phyloP scores from a whole-genome alignment of 2,329 filamentous ascomycete genomes.

The Colletotrichum gloeosporioides region DNA sequence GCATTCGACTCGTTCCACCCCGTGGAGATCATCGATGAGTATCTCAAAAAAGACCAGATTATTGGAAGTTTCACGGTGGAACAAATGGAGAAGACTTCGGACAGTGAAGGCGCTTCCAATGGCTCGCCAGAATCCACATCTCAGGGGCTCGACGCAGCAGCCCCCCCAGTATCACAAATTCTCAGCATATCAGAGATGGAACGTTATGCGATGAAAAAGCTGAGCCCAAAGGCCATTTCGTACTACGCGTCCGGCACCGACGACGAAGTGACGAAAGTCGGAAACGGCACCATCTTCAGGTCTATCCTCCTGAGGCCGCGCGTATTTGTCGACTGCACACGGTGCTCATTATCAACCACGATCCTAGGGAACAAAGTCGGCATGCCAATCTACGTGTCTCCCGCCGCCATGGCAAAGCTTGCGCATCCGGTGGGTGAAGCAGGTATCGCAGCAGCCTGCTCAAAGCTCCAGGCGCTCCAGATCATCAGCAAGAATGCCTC shows the following conservation, averaged over 20 bases:
- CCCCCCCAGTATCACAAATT: slow-evolving; percentile 65
- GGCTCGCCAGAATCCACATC: slow-evolving; percentile 42
- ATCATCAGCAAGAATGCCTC: slow-evolving; percentile 84
- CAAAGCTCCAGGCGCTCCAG: slow-evolving; percentile 74
- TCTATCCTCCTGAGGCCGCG: slow-evolving; percentile 80
- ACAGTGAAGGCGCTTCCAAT: neutral
- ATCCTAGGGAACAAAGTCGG: slow-evolving; percentile 71
- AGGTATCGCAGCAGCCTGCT: slow-evolving; percentile 76
- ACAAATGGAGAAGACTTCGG: neutral
- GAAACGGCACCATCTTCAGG: slow-evolving; percentile 77
- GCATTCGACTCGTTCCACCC: slow-evolving; percentile 89
- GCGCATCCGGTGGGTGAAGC: slow-evolving; percentile 78
- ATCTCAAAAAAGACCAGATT: slow-evolving; percentile 70
- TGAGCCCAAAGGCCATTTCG: slow-evolving; percentile 81
- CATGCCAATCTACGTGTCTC: slow-evolving; percentile 77
- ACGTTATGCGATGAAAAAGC: slow-evolving; percentile 71
- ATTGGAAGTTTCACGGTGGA: slow-evolving; percentile 71
- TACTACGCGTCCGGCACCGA: slow-evolving; percentile 88
- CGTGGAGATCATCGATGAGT: slow-evolving; percentile 78
- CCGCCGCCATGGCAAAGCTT: slow-evolving; percentile 82
- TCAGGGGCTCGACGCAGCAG: slow-evolving; percentile 28
- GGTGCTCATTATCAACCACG: slow-evolving; percentile 72
- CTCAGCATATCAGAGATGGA: slow-evolving; percentile 86
- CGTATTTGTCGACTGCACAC: slow-evolving; percentile 80
- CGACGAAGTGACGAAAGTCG: slow-evolving; percentile 75